Evolutionary conservation across 768 basidiomycete genomes (phyloP).

Genomic region (Boletus tomentosulus): DNA sequence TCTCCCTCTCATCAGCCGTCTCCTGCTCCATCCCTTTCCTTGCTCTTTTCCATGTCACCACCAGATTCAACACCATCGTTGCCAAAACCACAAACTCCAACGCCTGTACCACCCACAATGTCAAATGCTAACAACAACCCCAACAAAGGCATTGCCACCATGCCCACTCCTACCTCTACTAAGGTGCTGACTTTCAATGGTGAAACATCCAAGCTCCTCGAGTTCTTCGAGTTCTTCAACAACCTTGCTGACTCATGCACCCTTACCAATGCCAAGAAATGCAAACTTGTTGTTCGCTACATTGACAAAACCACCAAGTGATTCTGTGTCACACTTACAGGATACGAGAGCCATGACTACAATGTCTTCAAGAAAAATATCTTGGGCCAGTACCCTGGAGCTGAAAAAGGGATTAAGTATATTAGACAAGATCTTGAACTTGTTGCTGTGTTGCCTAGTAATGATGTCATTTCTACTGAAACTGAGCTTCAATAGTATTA

Average conservation of each 20-base stretch:
- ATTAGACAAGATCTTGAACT: background rate
- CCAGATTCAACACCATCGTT: no score
- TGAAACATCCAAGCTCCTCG: background rate
- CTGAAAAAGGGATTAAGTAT: conserved; percentile 1
- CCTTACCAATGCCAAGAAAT: conserved; percentile 1
- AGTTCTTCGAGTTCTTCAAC: conserved; percentile 6
- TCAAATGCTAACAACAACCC: no score
- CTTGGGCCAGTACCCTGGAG: background rate
- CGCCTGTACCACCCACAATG: no score
- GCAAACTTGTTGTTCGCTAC: background rate
- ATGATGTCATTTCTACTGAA: conserved; percentile 2
- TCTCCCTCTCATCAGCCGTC: no score
- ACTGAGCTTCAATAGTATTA: background rate
- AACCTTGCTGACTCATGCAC: background rate
- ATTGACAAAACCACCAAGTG: background rate
- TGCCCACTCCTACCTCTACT: background rate
- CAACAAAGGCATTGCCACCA: background rate
- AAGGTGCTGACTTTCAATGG: background rate
- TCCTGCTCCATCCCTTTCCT: no score
- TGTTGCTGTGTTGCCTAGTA: background rate
- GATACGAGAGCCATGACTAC: background rate
- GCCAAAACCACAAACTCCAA: no score
- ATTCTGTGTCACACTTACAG: conserved; percentile 3
- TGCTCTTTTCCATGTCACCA: no score
- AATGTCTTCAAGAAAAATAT: background rate